Evolutionary conservation across 106 monocot genomes (phyloP).

Genomic region (Vanilla planifolia): DNA sequence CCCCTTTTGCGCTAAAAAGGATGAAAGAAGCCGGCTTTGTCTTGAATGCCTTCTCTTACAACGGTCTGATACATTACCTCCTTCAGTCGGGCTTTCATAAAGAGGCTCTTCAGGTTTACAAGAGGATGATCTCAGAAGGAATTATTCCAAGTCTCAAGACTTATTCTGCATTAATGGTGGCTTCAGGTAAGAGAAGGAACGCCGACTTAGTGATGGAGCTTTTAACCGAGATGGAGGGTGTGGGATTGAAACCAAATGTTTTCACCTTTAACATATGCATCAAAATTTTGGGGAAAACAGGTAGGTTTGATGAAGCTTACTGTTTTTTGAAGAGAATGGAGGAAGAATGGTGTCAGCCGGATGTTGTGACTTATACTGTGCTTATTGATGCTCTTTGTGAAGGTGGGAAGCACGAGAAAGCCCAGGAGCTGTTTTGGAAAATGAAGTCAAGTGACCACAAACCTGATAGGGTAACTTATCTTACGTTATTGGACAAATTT

Average conservation of each 20-base stretch:
- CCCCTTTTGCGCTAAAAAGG: slow-evolving; percentile 42
- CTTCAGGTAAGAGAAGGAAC: slow-evolving; percentile 68
- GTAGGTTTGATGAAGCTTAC: slow-evolving; percentile 56
- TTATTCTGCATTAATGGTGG: slow-evolving; percentile 84
- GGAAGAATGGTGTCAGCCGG: slow-evolving; percentile 61
- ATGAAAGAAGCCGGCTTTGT: slow-evolving; percentile 66
- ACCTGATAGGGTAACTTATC: slow-evolving; percentile 78
- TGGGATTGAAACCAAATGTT: slow-evolving; percentile 78
- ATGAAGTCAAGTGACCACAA: slow-evolving; percentile 73
- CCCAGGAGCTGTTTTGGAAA: slow-evolving; percentile 61
- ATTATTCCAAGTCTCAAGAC: slow-evolving; percentile 76
- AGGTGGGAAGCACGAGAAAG: slow-evolving; percentile 47
- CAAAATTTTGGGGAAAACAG: slow-evolving; percentile 65
- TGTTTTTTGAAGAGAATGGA: slow-evolving; percentile 64
- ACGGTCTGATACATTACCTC: slow-evolving; percentile 86
- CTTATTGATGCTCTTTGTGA: slow-evolving; percentile 70
- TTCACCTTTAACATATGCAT: slow-evolving; percentile 97
- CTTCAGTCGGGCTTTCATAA: slow-evolving; percentile 43
- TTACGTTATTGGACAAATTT: slow-evolving; percentile 76
- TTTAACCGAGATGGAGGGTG: slow-evolving; percentile 62
- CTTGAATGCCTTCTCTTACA: slow-evolving; percentile 75
- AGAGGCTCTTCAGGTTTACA: slow-evolving; percentile 73
- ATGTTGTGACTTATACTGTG: slow-evolving; percentile 90
- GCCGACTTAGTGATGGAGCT: slow-evolving; percentile 46
- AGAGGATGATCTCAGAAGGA: slow-evolving; percentile 59